Conservation (phyloP, 2,329 filamentous ascomycete species). For the Penicillium sp. region DNA sequence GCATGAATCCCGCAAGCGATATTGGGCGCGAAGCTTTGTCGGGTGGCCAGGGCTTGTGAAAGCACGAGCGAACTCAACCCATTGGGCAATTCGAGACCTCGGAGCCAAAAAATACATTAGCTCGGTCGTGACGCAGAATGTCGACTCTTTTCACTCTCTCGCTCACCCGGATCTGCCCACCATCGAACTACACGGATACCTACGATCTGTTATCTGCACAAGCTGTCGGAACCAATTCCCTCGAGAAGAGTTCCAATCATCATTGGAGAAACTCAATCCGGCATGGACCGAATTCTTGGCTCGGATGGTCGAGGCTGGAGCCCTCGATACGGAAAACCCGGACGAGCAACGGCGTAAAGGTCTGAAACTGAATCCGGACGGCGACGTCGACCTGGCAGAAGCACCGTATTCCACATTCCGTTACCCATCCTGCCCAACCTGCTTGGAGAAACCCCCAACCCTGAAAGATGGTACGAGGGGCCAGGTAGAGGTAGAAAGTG, state of each 20-base stretch:
- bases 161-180: slow-evolving; percentile 72
- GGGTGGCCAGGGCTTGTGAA: slow-evolving; percentile 80
- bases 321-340: slow-evolving; percentile 72
- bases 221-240: slow-evolving; percentile 70
- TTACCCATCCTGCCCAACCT: slow-evolving; percentile 83
- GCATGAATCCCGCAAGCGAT: slow-evolving; percentile 83
- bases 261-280: slow-evolving; percentile 75
- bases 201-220: slow-evolving; percentile 74
- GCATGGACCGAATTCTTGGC: slow-evolving; percentile 73
- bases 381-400: slow-evolving; percentile 83
- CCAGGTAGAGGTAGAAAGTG: slow-evolving; percentile 65
- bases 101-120: slow-evolving; percentile 67
- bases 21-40: slow-evolving; percentile 92
- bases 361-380: slow-evolving; percentile 84
- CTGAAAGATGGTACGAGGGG: slow-evolving; percentile 53
- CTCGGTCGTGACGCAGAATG: slow-evolving; percentile 87
- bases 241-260: slow-evolving; percentile 68
- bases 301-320: slow-evolving; percentile 67
- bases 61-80: slow-evolving; percentile 73
- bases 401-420: slow-evolving; percentile 85
- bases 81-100: slow-evolving; percentile 70
- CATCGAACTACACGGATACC: slow-evolving; percentile 85
- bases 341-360: slow-evolving; percentile 63
- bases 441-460: slow-evolving; percentile 60
- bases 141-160: slow-evolving; percentile 83